These are phyloP conservation scores for Lithocarpus polystachyus DNA, from an alignment of 306 rosid species.

Conservation along the genomic window DNA sequence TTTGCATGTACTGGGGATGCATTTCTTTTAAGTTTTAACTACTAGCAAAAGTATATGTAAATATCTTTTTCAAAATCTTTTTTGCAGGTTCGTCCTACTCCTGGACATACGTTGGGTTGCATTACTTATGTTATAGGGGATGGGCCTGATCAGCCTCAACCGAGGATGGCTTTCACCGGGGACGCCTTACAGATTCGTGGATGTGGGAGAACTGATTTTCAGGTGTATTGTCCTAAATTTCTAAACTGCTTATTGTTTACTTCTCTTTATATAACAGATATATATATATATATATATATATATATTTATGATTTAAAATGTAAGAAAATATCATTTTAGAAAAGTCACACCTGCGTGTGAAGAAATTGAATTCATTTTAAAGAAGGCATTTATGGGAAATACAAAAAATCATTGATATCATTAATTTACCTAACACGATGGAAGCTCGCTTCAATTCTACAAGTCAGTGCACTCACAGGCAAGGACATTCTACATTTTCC, in stretches of 20 bases:
- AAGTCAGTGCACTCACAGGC: conserved; percentile 91
- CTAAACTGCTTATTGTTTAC: background rate
- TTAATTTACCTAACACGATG: conserved; percentile 64
- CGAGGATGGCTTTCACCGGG: conserved; percentile 92
- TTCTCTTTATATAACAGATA: conserved; percentile 9
- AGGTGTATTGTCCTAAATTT: conserved; percentile 40
- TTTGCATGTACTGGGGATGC: too few relatives aligned
- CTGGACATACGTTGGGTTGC: conserved; percentile 91
- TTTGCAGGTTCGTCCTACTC: conserved; percentile 84
- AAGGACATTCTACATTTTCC: conserved; percentile 27
- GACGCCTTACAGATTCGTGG: conserved; percentile 84
- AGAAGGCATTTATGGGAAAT: background rate
- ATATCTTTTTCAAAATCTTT: background rate
- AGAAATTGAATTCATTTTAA: background rate
- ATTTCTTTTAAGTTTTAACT: too few relatives aligned
- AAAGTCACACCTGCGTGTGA: too few relatives aligned
- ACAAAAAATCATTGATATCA: conserved; percentile 15
- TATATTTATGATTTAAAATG: conserved; percentile 16
- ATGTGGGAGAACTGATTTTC: conserved; percentile 98
- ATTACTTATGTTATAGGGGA: conserved; percentile 92
- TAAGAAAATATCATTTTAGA: background rate
- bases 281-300: too few relatives aligned
- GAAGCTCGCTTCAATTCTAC: conserved; percentile 84
- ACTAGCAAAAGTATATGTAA: too few relatives aligned
- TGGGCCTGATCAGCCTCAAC: conserved; percentile 67